Evolutionary conservation across 1,284 basidiomycete species (phyloP).

Genomic region (Schizophyllum commune): DNA sequence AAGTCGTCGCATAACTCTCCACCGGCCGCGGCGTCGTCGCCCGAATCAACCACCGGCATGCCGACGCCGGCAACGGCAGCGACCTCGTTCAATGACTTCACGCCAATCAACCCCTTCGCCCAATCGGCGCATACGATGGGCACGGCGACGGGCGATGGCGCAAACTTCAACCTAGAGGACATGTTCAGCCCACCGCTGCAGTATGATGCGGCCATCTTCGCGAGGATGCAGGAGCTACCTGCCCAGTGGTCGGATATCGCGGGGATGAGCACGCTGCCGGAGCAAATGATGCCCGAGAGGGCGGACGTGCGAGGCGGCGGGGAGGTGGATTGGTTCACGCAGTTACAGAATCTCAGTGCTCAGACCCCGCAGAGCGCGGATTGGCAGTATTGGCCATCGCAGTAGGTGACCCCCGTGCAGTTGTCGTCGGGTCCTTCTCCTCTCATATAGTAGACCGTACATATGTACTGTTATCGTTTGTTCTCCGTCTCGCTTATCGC

Average conservation of each 20-base stretch:
- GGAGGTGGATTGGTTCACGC: neutral
- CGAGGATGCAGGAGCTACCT: neutral
- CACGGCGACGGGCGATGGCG: constrained; percentile 4
- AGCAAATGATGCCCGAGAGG: constrained; percentile 13
- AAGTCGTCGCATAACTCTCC: neutral
- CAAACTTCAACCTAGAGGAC: constrained; percentile 14
- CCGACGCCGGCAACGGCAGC: neutral
- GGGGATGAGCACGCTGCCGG: constrained; percentile 6
- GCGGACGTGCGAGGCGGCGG: no score
- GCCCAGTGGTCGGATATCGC: constrained; percentile 7
- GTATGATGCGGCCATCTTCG: neutral
- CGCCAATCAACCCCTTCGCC: constrained; percentile 24
- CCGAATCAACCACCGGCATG: neutral
- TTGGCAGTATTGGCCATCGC: neutral
- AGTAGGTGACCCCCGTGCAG: neutral
- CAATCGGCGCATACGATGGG: constrained; percentile 3
- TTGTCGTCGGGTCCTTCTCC: neutral
- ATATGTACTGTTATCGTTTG: neutral
- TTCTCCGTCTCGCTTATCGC: neutral
- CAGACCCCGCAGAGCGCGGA: neutral
- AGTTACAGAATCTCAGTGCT: neutral
- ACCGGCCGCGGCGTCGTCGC: neutral
- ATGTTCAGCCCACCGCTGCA: neutral
- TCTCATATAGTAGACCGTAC: no score
- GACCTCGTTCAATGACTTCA: neutral